phyloP scores from a whole-genome alignment of 768 basidiomycete species.

The Termitomyces sp. region DNA sequence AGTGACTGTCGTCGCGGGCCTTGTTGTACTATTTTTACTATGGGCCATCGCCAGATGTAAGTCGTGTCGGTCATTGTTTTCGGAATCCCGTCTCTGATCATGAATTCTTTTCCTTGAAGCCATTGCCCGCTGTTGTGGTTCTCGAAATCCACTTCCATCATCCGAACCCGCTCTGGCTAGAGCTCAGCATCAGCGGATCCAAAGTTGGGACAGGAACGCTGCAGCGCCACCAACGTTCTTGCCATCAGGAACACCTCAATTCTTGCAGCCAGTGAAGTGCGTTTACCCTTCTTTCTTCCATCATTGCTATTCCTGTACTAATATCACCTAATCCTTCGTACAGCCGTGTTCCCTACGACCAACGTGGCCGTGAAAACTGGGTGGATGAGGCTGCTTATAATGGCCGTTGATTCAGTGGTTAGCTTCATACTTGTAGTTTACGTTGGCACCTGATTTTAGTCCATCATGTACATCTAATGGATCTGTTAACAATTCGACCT shows the following conservation, averaged over 20 bases:
- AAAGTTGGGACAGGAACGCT: slow-evolving; percentile 19
- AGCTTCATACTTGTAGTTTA: not conserved
- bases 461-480: not conserved
- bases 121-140: slow-evolving; percentile 31
- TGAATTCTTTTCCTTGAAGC: slow-evolving; percentile 18
- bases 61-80: slow-evolving; percentile 14
- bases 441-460: not conserved
- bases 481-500: not conserved
- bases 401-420: slow-evolving; percentile 23
- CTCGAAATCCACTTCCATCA: slow-evolving; percentile 12
- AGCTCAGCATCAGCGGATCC: slow-evolving; percentile 15
- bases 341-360: slow-evolving; percentile 26
- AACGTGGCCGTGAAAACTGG: slow-evolving; percentile 33
- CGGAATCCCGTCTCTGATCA: not conserved
- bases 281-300: not conserved
- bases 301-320: not conserved
- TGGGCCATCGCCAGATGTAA: slow-evolving; percentile 43
- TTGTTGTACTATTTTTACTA: slow-evolving; percentile 58
- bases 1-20: slow-evolving; percentile 66
- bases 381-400: slow-evolving; percentile 45
- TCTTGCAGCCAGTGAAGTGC: slow-evolving; percentile 16
- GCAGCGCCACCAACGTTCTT: slow-evolving; percentile 13
- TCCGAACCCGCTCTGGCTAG: slow-evolving; percentile 9
- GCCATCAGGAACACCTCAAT: slow-evolving; percentile 10
- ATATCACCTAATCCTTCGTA: slow-evolving; percentile 7